Base-by-base conservation (phyloP, 257 asterid species). In the Solanum pimpinellifolium region DNA sequence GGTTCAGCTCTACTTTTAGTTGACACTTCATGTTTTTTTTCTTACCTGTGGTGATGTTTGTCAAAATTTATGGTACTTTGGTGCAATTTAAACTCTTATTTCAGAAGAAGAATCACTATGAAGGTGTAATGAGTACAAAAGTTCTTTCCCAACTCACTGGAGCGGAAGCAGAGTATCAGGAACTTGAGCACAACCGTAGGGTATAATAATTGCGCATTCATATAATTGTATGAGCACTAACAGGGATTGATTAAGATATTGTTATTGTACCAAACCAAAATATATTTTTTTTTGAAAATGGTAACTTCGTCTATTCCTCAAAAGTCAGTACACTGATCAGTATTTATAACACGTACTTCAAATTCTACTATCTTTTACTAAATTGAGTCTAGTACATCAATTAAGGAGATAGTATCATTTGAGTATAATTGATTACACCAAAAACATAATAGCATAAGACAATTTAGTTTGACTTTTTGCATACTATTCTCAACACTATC, bases 81-180 rank as follows among this genome's bases (percentile, higher is more conserved):
- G 23, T 84, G 33, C 81, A 66, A 27, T 66, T 84, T 46, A n/a
- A 84, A 62, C 70, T 85, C 76, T 72, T 70, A 83, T 25, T 87
- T 70, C 97, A 96, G 99, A 88, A 78, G 56, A 94, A 93, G 91
- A 90, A 86, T 87, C 92, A 93, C 88, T 93, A 88, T 89, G 98
- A 97, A 89, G 86, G 49, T 74, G 13, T 89, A 60, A 94, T 95
- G 99, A 86, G 76, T 2, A 86, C 49, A 21, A 92, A 87, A 89
- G 93, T 94, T 87, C 94, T 94, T 87, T n/a, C 92, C 82, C 92
- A 82, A 49, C 75, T 96, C 87, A 88, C 91, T 83, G 90, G 85
- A 62, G 95, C 94, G 15, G 95, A 94, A 91, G 90, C 86, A 13
- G 88, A 91, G 81, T 92, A 82, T 89, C 88, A 7, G 90, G 94